These are phyloP conservation scores for Cryptococcus jaspeensis DNA, from an alignment of 1,284 basidiomycete genomes.

Conservation along the genomic window DNA sequence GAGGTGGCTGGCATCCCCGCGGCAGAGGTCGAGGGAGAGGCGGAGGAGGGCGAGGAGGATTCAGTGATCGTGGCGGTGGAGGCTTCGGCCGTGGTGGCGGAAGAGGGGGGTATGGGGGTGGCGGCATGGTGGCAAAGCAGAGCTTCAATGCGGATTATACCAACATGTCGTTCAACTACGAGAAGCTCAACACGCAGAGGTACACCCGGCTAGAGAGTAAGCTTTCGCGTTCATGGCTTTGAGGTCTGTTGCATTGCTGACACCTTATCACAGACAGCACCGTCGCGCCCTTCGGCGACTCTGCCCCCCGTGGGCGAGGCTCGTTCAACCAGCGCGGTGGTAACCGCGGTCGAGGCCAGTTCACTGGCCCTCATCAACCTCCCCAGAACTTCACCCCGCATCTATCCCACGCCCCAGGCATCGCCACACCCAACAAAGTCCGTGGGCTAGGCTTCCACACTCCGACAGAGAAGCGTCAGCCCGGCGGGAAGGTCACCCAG, in stretches of 20 bases:
- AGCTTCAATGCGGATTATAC: conserved; percentile 42
- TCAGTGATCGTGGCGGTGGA: conserved; percentile 23
- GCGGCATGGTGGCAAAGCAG: conserved; percentile 15
- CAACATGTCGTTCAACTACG: conserved; percentile 45
- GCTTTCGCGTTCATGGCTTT: conserved; percentile 5
- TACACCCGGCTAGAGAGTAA: conserved; percentile 45
- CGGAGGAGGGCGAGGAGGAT: conserved; percentile 31
- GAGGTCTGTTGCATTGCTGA: conserved; percentile 4
- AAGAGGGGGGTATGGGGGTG: conserved; percentile 12
- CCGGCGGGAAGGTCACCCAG: conserved; percentile 7
- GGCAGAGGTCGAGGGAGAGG: too few relatives aligned
- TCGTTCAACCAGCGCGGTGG: conserved; percentile 15
- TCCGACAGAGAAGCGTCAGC: neutral
- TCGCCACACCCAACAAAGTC: conserved; percentile 28
- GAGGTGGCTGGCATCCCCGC: too few relatives aligned
- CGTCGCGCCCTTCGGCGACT: conserved; percentile 5
- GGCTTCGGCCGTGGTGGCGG: conserved; percentile 21
- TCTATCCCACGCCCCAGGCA: conserved; percentile 13
- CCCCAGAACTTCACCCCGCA: neutral
- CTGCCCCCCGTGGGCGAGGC: conserved; percentile 13
- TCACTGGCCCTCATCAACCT: neutral
- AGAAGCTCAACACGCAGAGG: conserved; percentile 32
- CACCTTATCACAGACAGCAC: neutral
- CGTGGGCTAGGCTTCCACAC: conserved; percentile 35
- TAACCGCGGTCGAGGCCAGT: conserved; percentile 3